Evolutionary conservation across 768 basidiomycete species (phyloP).

Genomic region (Pisolithus tinctorius): DNA sequence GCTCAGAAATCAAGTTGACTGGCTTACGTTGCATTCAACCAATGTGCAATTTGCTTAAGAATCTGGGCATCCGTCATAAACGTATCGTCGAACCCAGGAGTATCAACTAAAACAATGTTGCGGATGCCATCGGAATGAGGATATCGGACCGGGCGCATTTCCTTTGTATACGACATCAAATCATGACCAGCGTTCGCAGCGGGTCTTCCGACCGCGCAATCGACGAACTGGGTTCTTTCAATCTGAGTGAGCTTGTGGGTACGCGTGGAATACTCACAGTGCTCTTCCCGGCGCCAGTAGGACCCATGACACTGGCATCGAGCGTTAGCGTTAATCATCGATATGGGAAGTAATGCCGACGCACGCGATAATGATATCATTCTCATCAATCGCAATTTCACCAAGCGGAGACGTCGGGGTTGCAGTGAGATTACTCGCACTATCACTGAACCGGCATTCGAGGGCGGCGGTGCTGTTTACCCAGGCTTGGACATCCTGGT

Average conservation of each 20-base stretch:
- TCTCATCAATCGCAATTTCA: not conserved
- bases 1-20: not conserved
- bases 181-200: slow-evolving; percentile 3
- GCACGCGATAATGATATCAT: slow-evolving; percentile 1
- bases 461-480: too few species aligned
- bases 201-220: not conserved
- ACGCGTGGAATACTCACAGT: not conserved
- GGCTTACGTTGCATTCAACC: slow-evolving; percentile 24
- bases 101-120: slow-evolving; percentile 10
- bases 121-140: slow-evolving; percentile 13
- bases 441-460: too few species aligned
- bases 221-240: not conserved
- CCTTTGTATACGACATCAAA: slow-evolving; percentile 17
- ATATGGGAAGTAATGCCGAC: not conserved
- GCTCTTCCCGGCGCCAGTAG: slow-evolving; percentile 1
- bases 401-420: too few species aligned
- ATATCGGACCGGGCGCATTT: slow-evolving; percentile 11
- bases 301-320: not conserved
- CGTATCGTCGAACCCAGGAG: slow-evolving; percentile 23
- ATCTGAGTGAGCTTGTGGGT: not conserved
- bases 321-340: not conserved
- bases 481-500: too few species aligned
- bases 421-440: too few species aligned
- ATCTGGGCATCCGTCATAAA: slow-evolving; percentile 17
- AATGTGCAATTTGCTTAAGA: slow-evolving; percentile 18